Base-by-base conservation (phyloP, 495 filamentous ascomycete species). In the Penicillium canescens region DNA sequence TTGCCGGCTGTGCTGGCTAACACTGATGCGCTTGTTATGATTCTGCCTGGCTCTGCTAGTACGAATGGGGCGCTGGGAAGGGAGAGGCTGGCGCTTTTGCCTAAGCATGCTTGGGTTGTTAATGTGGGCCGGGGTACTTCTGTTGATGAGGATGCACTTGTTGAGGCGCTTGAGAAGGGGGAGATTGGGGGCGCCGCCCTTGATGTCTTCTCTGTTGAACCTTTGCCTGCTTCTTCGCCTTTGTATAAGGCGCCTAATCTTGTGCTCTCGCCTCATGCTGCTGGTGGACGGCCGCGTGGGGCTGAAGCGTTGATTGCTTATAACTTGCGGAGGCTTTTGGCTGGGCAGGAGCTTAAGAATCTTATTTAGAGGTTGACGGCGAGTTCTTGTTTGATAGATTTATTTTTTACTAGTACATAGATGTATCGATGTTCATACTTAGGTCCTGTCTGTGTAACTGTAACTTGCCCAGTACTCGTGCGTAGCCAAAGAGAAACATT, bases 91-190 rank as follows among this genome's bases (percentile, higher is more conserved):
- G 57, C 57, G 51, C 57, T 66, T 39, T 71, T 87, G 46, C 81
- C 80, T 39, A 69, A 57, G 12, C 86, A 85, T 11, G 72, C 79
- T 24, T 76, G 86, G 20, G 74, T 91, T 39, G 83, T 91, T 21
- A 90, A 89, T 58, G 81, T 89, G 31, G 86, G 86, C 11, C 78
- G 87, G 16, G 86, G 87, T 1, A 76, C 72, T 21, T 76, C 88
- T 2, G 78, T 90, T n/a, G 85, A 89, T 58, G 85, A 90, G 64
- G 82, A 81, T 31, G 87, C 86, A 9, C 66, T 90, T 12, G 81
- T 82, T 0, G 77, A 81, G 33, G 86, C 87, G 13, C 61, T 90
- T 23, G 84, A 88, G 44, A 56, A 63, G 6, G 78, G 78, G 0
- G 58, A 68, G 8, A 53, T 90, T 11, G 66, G 70, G 0, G 76